Conservation (phyloP, 495 filamentous ascomycete genomes). For the Podospora anserina region DNA sequence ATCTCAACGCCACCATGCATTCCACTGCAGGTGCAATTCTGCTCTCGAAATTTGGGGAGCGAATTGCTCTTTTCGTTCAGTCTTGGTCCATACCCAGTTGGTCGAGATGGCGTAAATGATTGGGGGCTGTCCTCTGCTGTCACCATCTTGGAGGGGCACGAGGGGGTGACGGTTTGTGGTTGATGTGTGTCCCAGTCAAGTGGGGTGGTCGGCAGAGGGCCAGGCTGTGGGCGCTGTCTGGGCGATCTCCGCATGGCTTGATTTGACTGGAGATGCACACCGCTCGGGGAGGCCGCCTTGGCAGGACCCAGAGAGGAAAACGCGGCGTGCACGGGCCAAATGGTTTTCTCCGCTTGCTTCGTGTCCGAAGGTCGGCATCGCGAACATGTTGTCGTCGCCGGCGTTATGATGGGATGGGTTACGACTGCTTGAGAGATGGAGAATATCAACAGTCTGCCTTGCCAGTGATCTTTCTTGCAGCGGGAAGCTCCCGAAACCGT, state of each 20-base stretch:
- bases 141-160: not conserved
- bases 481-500: not conserved
- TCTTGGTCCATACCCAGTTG: conserved; percentile 2
- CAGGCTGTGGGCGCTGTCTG: not conserved
- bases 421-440: not conserved
- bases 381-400: not conserved
- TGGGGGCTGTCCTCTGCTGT: not conserved
- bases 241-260: not conserved
- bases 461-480: not conserved
- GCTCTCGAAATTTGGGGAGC: not conserved
- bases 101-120: not conserved
- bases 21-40: not conserved
- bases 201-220: not conserved
- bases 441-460: not conserved
- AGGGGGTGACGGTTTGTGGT: too few relatives aligned
- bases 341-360: not conserved
- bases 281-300: conserved; percentile 28
- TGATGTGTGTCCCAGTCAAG: not conserved
- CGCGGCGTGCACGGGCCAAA: conserved; percentile 12
- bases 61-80: not conserved
- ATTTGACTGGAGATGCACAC: conserved; percentile 1
- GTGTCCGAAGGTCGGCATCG: not conserved
- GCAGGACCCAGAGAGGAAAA: conserved; percentile 8
- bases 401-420: not conserved
- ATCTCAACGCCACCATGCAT: conserved; percentile 8